A percentile compares a stretch with the other conserved stretches of the same genome.
Conservation (phyloP, 768 basidiomycete genomes). For the Naganishia kalamii region DNA sequence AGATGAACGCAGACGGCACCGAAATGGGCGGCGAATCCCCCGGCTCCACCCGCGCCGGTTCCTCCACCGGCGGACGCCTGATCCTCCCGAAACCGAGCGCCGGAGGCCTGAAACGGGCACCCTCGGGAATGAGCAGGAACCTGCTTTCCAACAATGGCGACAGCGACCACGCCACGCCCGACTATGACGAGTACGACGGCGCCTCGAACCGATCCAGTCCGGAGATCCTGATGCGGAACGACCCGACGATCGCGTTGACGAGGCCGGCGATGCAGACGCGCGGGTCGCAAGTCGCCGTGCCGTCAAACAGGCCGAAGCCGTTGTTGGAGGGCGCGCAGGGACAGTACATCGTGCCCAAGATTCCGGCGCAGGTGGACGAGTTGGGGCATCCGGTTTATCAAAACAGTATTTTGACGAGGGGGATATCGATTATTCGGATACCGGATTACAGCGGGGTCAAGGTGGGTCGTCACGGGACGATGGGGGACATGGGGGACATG, state of each 20-base stretch:
- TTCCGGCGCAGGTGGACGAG: not conserved
- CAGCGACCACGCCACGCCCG: not conserved
- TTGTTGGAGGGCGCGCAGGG: not conserved
- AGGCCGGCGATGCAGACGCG: not conserved
- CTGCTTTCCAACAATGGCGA: not conserved
- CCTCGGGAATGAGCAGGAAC: not conserved
- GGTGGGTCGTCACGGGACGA: not conserved
- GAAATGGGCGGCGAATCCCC: not conserved
- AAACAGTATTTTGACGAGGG: conserved; percentile 12
- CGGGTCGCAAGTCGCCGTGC: not conserved
- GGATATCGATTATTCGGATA: not conserved
- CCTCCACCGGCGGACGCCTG: not conserved
- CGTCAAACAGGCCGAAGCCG: not conserved
- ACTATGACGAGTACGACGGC: conserved; percentile 1
- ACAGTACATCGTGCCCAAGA: conserved; percentile 3
- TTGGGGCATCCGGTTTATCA: conserved; percentile 7
- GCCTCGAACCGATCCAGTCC: conserved; percentile 3
- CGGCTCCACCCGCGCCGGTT: not conserved
- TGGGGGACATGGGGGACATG: too few species aligned
- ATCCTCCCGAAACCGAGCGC: conserved; percentile 1
- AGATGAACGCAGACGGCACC: not conserved
- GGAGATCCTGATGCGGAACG: conserved; percentile 2
- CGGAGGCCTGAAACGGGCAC: not conserved
- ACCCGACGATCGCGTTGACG: not conserved
- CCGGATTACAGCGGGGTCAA: conserved; percentile 8